A percentile compares a stretch with the other conserved stretches of the same genome.
These are phyloP conservation scores for Nemophila menziesii DNA, from an alignment of 257 asterid species.

Conservation along the genomic window DNA sequence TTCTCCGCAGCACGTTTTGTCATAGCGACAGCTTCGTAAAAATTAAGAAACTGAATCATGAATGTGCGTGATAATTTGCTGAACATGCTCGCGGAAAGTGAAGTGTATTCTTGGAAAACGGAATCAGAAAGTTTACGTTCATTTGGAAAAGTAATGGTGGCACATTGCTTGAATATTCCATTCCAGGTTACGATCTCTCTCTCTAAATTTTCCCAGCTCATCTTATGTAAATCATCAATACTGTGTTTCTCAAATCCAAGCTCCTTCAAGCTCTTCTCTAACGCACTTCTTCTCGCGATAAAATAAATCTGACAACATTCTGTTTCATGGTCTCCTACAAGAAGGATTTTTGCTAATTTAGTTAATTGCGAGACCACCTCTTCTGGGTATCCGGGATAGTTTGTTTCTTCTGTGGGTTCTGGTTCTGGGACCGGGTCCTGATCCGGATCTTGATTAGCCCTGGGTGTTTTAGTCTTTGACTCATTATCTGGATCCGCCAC, in stretches of 20 bases:
- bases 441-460: constrained; percentile 16
- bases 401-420: constrained; percentile 9
- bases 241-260: constrained; percentile 56
- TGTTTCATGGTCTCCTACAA: constrained; percentile 45
- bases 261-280: constrained; percentile 45
- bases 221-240: constrained; percentile 70
- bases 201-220: constrained; percentile 65
- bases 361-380: constrained; percentile 22
- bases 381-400: constrained; percentile 38
- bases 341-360: constrained; percentile 34
- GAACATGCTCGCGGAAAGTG: constrained; percentile 21
- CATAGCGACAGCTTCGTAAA: constrained; percentile 52
- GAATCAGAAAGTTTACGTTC: constrained; percentile 42
- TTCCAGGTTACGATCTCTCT: constrained; percentile 63
- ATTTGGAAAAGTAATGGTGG: constrained; percentile 19
- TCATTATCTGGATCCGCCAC: constrained; percentile 11
- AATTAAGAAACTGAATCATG: constrained; percentile 44
- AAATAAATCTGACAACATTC: constrained; percentile 61
- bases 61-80: constrained; percentile 27
- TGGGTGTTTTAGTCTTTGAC: constrained; percentile 8
- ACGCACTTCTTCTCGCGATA: constrained; percentile 40
- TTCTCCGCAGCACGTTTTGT: constrained; percentile 73
- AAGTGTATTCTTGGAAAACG: constrained; percentile 31
- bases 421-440: constrained; percentile 13
- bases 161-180: constrained; percentile 29